phyloP scores from a whole-genome alignment of 805 yeast species.

The Wickerhamomyces sydowiorum region DNA sequence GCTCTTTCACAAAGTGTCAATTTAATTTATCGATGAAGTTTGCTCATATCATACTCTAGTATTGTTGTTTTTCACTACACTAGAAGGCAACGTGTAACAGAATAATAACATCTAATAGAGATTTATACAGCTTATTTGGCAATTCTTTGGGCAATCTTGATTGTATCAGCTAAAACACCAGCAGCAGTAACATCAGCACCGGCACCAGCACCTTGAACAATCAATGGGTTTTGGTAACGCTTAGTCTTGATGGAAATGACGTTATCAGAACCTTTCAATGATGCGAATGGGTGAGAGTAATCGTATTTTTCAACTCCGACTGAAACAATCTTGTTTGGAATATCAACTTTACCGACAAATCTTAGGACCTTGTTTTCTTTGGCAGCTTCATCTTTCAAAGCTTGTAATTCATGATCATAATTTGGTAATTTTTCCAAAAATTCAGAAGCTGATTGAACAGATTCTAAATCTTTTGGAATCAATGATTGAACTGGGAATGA shows the following conservation, averaged over 20 bases:
- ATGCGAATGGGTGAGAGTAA: constrained; percentile 89
- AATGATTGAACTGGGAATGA: constrained; percentile 92
- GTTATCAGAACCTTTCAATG: constrained; percentile 93
- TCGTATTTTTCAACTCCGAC: constrained; percentile 90
- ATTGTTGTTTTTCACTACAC: no score
- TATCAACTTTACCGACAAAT: constrained; percentile 88
- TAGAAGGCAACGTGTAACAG: no score
- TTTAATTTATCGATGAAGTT: no score
- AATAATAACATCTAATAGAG: no score
- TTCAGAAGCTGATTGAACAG: constrained; percentile 66
- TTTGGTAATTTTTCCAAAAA: constrained; percentile 77
- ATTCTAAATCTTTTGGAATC: constrained; percentile 82
- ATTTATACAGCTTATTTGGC: constrained; percentile 9
- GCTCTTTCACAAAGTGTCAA: no score
- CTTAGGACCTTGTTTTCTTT: constrained; percentile 82
- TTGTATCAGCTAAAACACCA: constrained; percentile 91
- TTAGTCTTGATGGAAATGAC: constrained; percentile 88
- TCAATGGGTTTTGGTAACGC: constrained; percentile 89
- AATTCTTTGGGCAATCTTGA: constrained; percentile 86
- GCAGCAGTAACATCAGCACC: constrained; percentile 75
- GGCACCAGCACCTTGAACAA: constrained; percentile 97
- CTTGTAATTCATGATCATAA: constrained; percentile 74
- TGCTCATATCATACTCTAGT: no score
- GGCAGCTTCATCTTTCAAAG: constrained; percentile 75
- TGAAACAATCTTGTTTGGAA: constrained; percentile 59